phyloP scores from a whole-genome alignment of 805 yeast species.

The Ogataea wickerhamii region DNA sequence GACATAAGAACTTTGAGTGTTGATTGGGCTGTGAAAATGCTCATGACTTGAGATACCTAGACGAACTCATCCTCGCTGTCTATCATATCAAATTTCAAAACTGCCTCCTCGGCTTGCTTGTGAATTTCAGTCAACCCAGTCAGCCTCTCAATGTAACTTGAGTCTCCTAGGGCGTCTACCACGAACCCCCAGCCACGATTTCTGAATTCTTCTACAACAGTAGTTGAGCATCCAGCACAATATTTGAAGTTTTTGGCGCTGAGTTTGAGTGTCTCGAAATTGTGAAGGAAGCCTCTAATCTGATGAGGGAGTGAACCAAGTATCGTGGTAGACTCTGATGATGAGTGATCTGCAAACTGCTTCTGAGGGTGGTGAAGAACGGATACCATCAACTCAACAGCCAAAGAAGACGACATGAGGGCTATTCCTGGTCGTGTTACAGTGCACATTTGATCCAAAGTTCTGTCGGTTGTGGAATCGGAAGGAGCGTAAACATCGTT shows the following conservation, averaged over 20 bases:
- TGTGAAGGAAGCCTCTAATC: constrained; percentile 77
- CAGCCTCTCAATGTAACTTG: constrained; percentile 64
- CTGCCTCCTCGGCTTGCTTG: constrained; percentile 58
- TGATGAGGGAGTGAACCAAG: constrained; percentile 87
- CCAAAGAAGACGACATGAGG: constrained; percentile 76
- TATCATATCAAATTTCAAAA: constrained; percentile 35
- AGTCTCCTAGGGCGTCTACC: constrained; percentile 59
- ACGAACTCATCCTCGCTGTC: constrained; percentile 37
- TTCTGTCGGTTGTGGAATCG: constrained; percentile 81
- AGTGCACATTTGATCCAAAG: constrained; percentile 97
- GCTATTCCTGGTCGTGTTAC: constrained; percentile 98
- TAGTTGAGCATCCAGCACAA: constrained; percentile 83
- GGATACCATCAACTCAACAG: constrained; percentile 79
- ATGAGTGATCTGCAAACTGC: constrained; percentile 37
- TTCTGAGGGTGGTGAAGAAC: constrained; percentile 61
- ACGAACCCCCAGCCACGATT: constrained; percentile 80
- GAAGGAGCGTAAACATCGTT: constrained; percentile 93
- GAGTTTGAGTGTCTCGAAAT: constrained; percentile 60
- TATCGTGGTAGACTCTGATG: constrained; percentile 31
- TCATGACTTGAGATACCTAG: constrained; percentile 52
- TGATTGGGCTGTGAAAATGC: constrained; percentile 84
- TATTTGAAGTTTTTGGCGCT: constrained; percentile 67
- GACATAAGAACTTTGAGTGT: constrained; percentile 88
- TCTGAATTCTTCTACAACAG: constrained; percentile 50
- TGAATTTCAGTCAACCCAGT: constrained; percentile 80